phyloP scores from a whole-genome alignment of 2,329 filamentous ascomycete genomes.

The Hypomyces perniciosus region DNA sequence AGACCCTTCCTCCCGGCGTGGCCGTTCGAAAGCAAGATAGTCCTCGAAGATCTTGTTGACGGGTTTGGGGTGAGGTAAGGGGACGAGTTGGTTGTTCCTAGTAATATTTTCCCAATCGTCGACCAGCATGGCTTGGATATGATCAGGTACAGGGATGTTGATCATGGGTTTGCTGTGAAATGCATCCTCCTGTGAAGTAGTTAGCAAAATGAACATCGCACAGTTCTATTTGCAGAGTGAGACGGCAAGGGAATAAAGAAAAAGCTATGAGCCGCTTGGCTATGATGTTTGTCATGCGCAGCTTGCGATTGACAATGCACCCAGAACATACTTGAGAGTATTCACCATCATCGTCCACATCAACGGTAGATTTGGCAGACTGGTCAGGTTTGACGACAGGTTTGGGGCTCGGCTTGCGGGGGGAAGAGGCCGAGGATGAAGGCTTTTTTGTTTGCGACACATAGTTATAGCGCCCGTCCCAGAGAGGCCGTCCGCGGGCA shows the following conservation, averaged over 20 bases:
- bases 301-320: not conserved
- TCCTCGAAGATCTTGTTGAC: constrained; percentile 74
- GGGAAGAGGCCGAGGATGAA: not conserved
- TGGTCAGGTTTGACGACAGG: no score
- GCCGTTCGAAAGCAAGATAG: constrained; percentile 66
- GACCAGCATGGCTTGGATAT: constrained; percentile 84
- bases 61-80: constrained; percentile 70
- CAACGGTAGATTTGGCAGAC: not conserved
- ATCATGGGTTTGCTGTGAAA: constrained; percentile 82
- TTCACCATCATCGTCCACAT: not conserved
- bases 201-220: constrained; percentile 14
- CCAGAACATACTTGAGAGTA: no score
- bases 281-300: no score
- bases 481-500: constrained; percentile 5
- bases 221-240: not conserved
- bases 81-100: constrained; percentile 85
- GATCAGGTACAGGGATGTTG: constrained; percentile 79
- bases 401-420: not conserved
- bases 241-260: not conserved
- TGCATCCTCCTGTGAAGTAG: constrained; percentile 64
- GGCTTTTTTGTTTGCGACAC: not conserved
- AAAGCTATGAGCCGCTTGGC: not conserved
- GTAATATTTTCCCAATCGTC: constrained; percentile 99
- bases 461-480: constrained; percentile 5
- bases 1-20: constrained; percentile 58